phyloP scores from a whole-genome alignment of 108 stramenopile genomes.

The Skeletonema tropicum region DNA sequence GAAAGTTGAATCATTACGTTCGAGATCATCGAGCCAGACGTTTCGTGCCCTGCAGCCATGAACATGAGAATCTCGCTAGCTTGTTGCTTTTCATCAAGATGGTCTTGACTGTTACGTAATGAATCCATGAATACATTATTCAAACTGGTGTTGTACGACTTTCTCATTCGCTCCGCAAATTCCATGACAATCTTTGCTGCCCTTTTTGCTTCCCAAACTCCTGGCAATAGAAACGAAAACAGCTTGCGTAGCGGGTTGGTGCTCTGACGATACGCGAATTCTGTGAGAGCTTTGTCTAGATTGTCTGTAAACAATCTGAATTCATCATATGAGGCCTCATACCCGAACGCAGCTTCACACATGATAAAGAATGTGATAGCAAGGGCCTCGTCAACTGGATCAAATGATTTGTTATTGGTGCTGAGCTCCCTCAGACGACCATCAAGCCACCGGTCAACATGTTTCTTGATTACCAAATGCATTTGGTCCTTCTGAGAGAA shows the following conservation, averaged over 20 bases:
- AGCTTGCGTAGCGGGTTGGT: slow-evolving; percentile 46
- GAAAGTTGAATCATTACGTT: slow-evolving; percentile 23
- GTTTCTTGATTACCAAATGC: too few relatives aligned
- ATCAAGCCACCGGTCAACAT: too few relatives aligned
- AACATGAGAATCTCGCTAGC: slow-evolving; percentile 19
- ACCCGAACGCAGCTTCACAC: slow-evolving; percentile 52
- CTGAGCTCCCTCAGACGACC: too few relatives aligned
- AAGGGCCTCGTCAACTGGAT: too few relatives aligned
- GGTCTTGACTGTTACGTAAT: background rate
- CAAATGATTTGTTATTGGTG: too few relatives aligned
- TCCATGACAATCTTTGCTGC: slow-evolving; percentile 11
- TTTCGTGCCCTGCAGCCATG: slow-evolving; percentile 40
- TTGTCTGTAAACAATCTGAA: slow-evolving; percentile 11
- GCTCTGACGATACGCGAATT: slow-evolving; percentile 32
- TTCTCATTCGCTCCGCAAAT: slow-evolving; percentile 7
- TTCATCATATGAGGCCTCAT: slow-evolving; percentile 34
- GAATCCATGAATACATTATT: slow-evolving; percentile 1
- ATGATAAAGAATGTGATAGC: slow-evolving; percentile 1
- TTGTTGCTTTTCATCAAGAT: background rate
- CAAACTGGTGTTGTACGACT: background rate
- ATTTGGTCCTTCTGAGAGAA: too few relatives aligned
- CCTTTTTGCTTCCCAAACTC: slow-evolving; percentile 26
- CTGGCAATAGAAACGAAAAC: slow-evolving; percentile 31
- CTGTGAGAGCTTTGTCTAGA: slow-evolving; percentile 23
- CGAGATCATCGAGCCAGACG: slow-evolving; percentile 27